Conservation (phyloP, 768 basidiomycete species). For the Leccinum longicurvipes region DNA sequence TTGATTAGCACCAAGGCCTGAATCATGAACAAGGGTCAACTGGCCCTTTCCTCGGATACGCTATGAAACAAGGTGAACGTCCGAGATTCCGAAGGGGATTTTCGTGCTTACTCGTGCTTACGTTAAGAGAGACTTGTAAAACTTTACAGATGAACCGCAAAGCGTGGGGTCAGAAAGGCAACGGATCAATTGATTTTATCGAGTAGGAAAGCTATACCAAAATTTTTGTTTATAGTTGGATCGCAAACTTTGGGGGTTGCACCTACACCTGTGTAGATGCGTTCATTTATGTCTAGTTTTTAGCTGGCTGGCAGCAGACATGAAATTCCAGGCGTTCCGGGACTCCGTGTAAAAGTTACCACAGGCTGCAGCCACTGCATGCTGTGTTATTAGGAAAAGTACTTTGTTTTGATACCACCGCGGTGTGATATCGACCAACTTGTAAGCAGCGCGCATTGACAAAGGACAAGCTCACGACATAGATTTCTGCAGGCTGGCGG, state of each 20-base stretch:
- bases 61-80: background rate
- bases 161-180: background rate
- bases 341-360: background rate
- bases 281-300: conserved; percentile 5
- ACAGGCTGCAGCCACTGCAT: background rate
- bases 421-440: background rate
- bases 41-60: background rate
- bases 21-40: background rate
- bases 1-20: background rate
- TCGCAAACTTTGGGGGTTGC: background rate
- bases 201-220: background rate
- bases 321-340: background rate
- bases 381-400: too few species aligned
- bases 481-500: background rate
- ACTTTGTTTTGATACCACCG: background rate
- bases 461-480: background rate
- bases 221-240: background rate
- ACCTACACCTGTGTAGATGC: background rate
- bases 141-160: background rate
- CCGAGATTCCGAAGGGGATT: background rate
- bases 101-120: conserved; percentile 3
- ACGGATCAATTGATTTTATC: background rate
- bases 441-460: background rate
- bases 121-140: background rate
- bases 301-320: background rate